A percentile compares a stretch with the other conserved stretches of the same genome.
Conservation (phyloP, 768 basidiomycete species). For the Tricholoma saponaceum region DNA sequence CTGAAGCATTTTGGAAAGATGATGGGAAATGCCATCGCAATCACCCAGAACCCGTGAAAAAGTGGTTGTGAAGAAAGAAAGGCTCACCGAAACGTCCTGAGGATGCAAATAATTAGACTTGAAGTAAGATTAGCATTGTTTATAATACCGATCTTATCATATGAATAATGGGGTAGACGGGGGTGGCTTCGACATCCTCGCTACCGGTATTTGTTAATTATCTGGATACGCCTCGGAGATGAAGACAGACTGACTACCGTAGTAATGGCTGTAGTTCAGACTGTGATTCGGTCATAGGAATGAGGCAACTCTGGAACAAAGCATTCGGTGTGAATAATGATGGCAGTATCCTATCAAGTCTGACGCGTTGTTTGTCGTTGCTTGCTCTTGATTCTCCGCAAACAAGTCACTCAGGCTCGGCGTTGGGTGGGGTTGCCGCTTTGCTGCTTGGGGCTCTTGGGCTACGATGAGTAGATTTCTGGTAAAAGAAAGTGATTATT, state of each 20-base stretch:
- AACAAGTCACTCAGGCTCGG: too few relatives aligned
- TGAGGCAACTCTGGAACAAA: not conserved
- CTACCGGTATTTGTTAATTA: slow-evolving; percentile 17
- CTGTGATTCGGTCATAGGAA: slow-evolving; percentile 34
- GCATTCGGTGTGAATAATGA: not conserved
- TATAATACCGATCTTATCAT: slow-evolving; percentile 60
- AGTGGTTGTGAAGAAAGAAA: not conserved
- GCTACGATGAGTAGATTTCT: not conserved
- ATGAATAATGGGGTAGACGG: slow-evolving; percentile 80
- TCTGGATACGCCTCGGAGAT: not conserved
- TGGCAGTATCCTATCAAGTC: not conserved
- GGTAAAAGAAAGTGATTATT: not conserved
- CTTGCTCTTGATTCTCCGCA: not conserved
- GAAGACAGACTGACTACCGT: slow-evolving; percentile 28
- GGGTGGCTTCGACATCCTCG: slow-evolving; percentile 52
- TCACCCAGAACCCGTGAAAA: not conserved
- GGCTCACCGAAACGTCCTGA: slow-evolving; percentile 61
- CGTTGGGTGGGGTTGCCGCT: not conserved
- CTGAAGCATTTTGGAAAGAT: not conserved
- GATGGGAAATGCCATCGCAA: not conserved
- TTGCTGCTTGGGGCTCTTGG: not conserved
- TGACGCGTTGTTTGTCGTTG: slow-evolving; percentile 13
- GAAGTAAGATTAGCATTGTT: not conserved
- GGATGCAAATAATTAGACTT: not conserved
- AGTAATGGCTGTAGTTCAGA: slow-evolving; percentile 41